Evolutionary conservation across 1,284 basidiomycete genomes (phyloP), one percentile per base, ranked within the genome.

Genomic region (Phellopilus nigrolimitatus): DNA sequence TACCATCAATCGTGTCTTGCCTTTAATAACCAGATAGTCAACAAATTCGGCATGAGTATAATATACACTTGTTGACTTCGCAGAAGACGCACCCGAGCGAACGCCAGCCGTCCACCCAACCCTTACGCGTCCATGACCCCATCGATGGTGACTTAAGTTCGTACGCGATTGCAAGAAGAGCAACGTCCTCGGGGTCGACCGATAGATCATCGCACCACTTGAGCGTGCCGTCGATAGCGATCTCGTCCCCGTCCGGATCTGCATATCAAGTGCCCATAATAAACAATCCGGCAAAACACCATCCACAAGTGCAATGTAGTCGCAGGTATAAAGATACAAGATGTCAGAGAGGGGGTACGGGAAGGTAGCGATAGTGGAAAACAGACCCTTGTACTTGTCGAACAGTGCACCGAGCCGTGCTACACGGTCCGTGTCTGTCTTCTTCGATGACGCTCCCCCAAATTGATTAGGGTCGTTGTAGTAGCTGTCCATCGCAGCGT

Each of bases 61-160:
- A 30, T 10, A 21, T 19, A 13, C 13, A 30, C 24, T n/a, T n/a
- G n/a, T n/a, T n/a, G n/a, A n/a, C n/a, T n/a, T n/a, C n/a, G n/a
- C n/a, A n/a, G n/a, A n/a, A n/a, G 3, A 66, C 78, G 57, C 60
- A 83, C 81, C 82, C 78, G 27, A 87, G 66, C 21, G 64, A 66
- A 64, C 82, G 84, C 89, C 91, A 93, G 1, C 91, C 92, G 2
- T 88, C 82, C 31, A 84, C 65, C 84, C 90, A 95, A 1, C 83
- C 84, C 55, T 79, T 74, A 61, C 75, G 79, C 37, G 75, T 76
- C 85, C 91, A 97, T 59, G 82, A 76, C 10, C 88, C 91, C 56
- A 94, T 72, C 48, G 71, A 63, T 0, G 83, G 83, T 4, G 84
- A 84, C 60, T 86, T 83, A 27, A 91, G 75, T 61, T 91, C 85